Evolutionary conservation across 2,329 filamentous ascomycete genomes (phyloP), one percentile per base, ranked within the genome.

Genomic region (Neobulgaria alba): DNA sequence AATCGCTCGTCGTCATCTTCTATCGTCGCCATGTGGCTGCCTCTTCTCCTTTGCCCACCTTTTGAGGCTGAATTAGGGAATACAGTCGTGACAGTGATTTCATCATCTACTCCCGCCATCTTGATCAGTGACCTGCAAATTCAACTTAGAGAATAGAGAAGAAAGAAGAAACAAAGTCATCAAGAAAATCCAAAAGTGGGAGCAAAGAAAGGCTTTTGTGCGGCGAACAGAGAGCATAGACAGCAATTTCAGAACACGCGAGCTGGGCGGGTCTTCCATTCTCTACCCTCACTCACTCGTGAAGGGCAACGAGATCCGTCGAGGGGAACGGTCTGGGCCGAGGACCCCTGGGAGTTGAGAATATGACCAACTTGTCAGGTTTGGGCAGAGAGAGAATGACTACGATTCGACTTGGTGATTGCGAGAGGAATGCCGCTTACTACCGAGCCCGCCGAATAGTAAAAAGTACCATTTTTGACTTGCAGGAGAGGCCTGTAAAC

Each of bases 1-100:
- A 79, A 59, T 29, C 71, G 67, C 56, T 78, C 76, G 45, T 80
- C 76, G 38, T 77, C 72, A 51, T 79, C 67, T 29, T 67, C 59
- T 43, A 73, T 71, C n/a, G 63, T 67, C 38, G 67, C 66, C 68
- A 71, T 68, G 12, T 12, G 33, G 19, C 36, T 21, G 9, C 14
- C 29, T n/a, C 21, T 29, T 10, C 16, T 38, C 19, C 29, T 20
- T 7, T 9, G 18, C 23, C 9, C 19, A 33, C 33, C 26, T 41
- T 29, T 14, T 5, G 26, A 29, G 12, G 23, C 23, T 12, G 23
- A 26, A 12, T 26, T 26, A 7, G 23, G 12, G 12, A 21, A 34
- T 3, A 33, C 35, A 8, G 20, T 14, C 2, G 26, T 16, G 10
- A 29, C 12, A 15, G 32, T 33, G 2, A 18, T 15, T 30, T 47